Base-by-base conservation (phyloP, 768 basidiomycete genomes). In the Xanthoconium purpureum region DNA sequence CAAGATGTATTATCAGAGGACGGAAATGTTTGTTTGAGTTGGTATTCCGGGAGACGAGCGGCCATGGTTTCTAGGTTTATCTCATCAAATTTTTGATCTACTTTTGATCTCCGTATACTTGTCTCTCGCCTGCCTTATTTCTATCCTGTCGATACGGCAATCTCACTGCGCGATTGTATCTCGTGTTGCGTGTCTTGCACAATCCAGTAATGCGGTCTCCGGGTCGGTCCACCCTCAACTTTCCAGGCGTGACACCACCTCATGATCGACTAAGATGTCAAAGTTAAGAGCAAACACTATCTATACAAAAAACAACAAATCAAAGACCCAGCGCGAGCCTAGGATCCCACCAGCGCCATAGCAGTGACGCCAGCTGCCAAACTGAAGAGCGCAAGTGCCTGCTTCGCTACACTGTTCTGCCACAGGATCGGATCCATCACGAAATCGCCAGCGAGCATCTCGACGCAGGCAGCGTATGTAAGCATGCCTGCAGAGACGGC, bases 391-490 rank as follows among this genome's bases (percentile, higher is more conserved):
- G 89, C 89, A 37, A 87, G 61, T 15, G 71, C 73, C 68, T 85
- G 82, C 47, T 73, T 71, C 43, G 59, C 52, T 15, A 70, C 55
- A 17, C 69, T 61, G 57, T 74, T 71, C 29, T 73, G 71, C 78
- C 76, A 77, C 70, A 75, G 73, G 70, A 62, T 74, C 65, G 42
- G 83, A 38, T 89, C 87, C 72, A 88, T 87, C 42, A 92, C 87
- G 61, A 92, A 91, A 69, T 93, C 90, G 3, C 83, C 90, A 0
- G 88, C 90, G 50, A 93, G 81, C 87, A 93, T 92, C 77, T 92
- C 91, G 8, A 92, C 89, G 11, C 85, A 88, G 12, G 87, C 82
- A 0, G 87, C 90, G 63, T 91, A 92, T 44, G 87, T 90, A 47
- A 93, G 79, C 86, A 92, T 84, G 4, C 90, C 89, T 1, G 89